Evolutionary conservation across 2,329 filamentous ascomycete genomes (phyloP), one percentile per base, ranked within the genome.

Genomic region (Penicillium sclerotiorum): DNA sequence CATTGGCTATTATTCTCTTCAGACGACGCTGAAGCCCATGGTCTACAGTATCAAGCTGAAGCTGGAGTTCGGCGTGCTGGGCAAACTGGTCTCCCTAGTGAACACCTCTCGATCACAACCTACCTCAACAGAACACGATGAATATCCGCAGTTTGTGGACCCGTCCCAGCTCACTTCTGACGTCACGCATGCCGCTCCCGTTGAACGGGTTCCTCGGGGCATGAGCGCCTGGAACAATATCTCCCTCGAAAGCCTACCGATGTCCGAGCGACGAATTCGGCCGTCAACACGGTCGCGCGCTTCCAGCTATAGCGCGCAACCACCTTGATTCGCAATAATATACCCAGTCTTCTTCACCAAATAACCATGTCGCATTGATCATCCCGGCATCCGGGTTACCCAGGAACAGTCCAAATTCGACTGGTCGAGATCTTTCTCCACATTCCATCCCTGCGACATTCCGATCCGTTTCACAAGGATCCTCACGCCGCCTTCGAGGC

Each of bases 21-120:
- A 78, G 50, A 75, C 71, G 2, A 74, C 71, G 3, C 52, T 77
- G 27, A 78, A 78, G 55, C 68, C 70, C 3, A 69, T 73, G 39
- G 69, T 77, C 11, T 78, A 78, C 61, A 77, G 75, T 38, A 65
- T 78, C 57, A 78, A 78, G 56, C 63, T 78, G 47, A 78, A 78
- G 56, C 67, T 78, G 9, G 76, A 78, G 57, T 77, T 77, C 37
- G 75, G 69, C n/a, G 75, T 77, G 11, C 63, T 77, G 18, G 64
- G 71, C n/a, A 72, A 73, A 53, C 61, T 76, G 5, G 69, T 76
- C 28, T 63, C 68, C 1, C 60, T 76, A n/a, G 72, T 73, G 27
- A 64, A 70, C 22, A 55, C 54, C 2, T 57, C 61, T 18, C 59
- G 57, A 9, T 65, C 66, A 15, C 63, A 65, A 13, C 63, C 63